Evolutionary conservation across 495 filamentous ascomycete species (phyloP), one percentile per base, ranked within the genome.

Genomic region (Poronia punctata): DNA sequence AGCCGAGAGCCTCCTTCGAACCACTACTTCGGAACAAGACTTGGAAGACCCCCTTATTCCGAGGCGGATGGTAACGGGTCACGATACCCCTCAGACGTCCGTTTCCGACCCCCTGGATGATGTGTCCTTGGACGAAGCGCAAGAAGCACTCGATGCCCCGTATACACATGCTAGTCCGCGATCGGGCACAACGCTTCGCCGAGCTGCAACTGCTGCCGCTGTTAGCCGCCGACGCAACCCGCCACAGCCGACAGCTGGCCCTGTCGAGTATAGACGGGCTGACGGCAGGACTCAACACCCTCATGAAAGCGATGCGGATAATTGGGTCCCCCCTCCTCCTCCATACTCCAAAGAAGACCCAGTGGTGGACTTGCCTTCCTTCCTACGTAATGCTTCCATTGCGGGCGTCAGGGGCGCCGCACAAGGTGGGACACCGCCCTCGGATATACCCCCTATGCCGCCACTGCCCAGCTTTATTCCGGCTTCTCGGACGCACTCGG

Each of bases 261-360:
- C 48, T 35, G 49, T 70, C 24, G 56, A 71, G 31, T 70, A 76
- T 51, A 63, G 72, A 42, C 65, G 78, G 17, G 66, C 84, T 18
- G 79, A 84, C 56, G 82, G 79, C 10, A 69, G 79, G 23, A 64
- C 73, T 12, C 72, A 86, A 40, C 73, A 84, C 43, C 88, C 88
- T 8, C 84, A 93, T 60, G 86, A 93, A 59, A 88, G 83, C 44
- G 85, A 94, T 54, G 86, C 86, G 3, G 88, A 95, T 48, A 86
- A 89, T 45, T 95, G 88, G 88, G 85, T 89, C 5, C 84, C 88
- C 16, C 88, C 88, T 0, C 88, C 88, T n/a, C 88, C 88, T 9
- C 85, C 87, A 6, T 95, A 95, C 51, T 75, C 78, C 14, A 77
- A 75, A 10, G 78, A 87, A 10, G 68, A 83, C 21, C 80, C 85